phyloP scores from a whole-genome alignment of 1,284 basidiomycete genomes.

The Inonotus obliquus region DNA sequence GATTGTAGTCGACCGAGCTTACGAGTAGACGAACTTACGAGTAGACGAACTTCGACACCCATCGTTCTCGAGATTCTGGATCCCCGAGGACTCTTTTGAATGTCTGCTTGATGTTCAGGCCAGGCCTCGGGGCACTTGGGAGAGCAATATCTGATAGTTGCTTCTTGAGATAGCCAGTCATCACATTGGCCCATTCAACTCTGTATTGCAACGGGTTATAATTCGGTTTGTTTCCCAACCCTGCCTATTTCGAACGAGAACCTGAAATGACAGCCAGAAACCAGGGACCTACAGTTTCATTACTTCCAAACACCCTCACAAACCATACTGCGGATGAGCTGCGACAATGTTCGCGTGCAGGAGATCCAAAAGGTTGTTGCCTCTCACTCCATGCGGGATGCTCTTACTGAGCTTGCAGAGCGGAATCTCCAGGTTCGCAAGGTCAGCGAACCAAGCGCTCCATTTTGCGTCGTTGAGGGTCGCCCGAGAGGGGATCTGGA shows the following conservation, averaged over 20 bases:
- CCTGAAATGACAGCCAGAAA: slow-evolving; percentile 9
- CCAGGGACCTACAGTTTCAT: slow-evolving; percentile 67
- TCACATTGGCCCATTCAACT: slow-evolving; percentile 83
- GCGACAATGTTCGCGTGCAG: slow-evolving; percentile 81
- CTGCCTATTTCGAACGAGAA: slow-evolving; percentile 40
- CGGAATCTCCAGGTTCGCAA: slow-evolving; percentile 86
- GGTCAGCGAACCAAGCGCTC: slow-evolving; percentile 85
- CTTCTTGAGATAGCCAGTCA: slow-evolving; percentile 87
- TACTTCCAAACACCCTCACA: slow-evolving; percentile 87
- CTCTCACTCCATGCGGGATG: slow-evolving; percentile 92
- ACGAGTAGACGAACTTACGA: slow-evolving; percentile 83
- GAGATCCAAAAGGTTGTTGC: slow-evolving; percentile 86
- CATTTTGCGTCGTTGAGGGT: slow-evolving; percentile 89
- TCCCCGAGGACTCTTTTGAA: slow-evolving; percentile 76
- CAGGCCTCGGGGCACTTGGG: slow-evolving; percentile 72
- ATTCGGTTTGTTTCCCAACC: slow-evolving; percentile 67
- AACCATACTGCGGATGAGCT: slow-evolving; percentile 90
- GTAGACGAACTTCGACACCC: slow-evolving; percentile 81
- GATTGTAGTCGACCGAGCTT: slow-evolving; percentile 20
- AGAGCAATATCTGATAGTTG: slow-evolving; percentile 83
- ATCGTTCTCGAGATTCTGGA: slow-evolving; percentile 61
- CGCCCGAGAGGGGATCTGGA: slow-evolving; percentile 83
- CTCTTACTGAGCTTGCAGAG: slow-evolving; percentile 84
- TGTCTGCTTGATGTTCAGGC: slow-evolving; percentile 72
- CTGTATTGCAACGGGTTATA: slow-evolving; percentile 84